Percentiles rank a stretch among this genome's conserved stretches.
Evolutionary conservation across 1,284 basidiomycete genomes (phyloP).

Genomic region (Singerocomus rubriflavus): DNA sequence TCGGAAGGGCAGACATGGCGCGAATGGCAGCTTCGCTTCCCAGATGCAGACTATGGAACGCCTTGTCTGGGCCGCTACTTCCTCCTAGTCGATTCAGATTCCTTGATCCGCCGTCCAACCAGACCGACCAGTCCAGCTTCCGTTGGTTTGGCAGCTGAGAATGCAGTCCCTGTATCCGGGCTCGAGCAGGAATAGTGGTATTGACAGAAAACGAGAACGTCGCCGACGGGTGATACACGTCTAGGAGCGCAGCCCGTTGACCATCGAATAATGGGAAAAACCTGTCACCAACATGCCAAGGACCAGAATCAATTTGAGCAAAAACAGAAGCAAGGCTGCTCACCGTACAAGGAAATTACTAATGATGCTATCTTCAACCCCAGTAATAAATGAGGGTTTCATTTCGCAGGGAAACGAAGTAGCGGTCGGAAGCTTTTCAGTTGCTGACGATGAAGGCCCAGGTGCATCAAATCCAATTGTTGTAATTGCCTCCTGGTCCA

Average conservation of each 20-base stretch:
- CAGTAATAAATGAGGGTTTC: slow-evolving; percentile 72
- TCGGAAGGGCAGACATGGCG: slow-evolving; percentile 64
- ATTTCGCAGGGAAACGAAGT: slow-evolving; percentile 73
- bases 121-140: slow-evolving; percentile 72
- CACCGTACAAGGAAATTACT: slow-evolving; percentile 78
- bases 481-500: slow-evolving; percentile 73
- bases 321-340: slow-evolving; percentile 22
- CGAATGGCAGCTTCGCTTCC: slow-evolving; percentile 68
- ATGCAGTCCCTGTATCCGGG: slow-evolving; percentile 64
- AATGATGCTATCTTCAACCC: slow-evolving; percentile 64
- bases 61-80: slow-evolving; percentile 50
- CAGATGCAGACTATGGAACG: slow-evolving; percentile 69
- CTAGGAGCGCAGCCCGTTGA: slow-evolving; percentile 63
- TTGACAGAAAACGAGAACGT: slow-evolving; percentile 89
- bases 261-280: slow-evolving; percentile 86
- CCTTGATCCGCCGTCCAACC: slow-evolving; percentile 64
- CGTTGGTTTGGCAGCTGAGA: slow-evolving; percentile 75
- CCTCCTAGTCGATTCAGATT: slow-evolving; percentile 72
- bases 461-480: slow-evolving; percentile 72
- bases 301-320: slow-evolving; percentile 8
- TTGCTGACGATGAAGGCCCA: slow-evolving; percentile 40
- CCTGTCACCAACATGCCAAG: slow-evolving; percentile 38
- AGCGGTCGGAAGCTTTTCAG: slow-evolving; percentile 45
- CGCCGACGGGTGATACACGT: slow-evolving; percentile 80
- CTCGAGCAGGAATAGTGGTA: slow-evolving; percentile 74